phyloP scores from a whole-genome alignment of 768 basidiomycete genomes.

The Termitomyces sp. region DNA sequence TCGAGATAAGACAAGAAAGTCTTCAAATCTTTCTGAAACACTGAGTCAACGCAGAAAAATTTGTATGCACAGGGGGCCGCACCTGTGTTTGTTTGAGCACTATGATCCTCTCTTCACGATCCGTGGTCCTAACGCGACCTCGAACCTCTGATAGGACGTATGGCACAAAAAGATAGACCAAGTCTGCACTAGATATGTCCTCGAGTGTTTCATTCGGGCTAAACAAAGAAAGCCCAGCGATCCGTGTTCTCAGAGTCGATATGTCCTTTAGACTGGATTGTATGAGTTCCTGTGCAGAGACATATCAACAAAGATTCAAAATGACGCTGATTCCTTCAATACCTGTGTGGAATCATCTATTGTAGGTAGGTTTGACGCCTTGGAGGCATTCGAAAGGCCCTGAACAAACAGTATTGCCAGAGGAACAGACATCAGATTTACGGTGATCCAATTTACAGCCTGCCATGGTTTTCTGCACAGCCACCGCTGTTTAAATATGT shows the following conservation, averaged over 20 bases:
- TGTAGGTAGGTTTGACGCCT: slow-evolving; percentile 32
- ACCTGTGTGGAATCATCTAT: slow-evolving; percentile 42
- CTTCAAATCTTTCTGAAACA: slow-evolving; percentile 39
- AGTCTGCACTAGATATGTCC: slow-evolving; percentile 73
- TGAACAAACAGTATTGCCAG: slow-evolving; percentile 33
- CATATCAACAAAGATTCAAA: background rate
- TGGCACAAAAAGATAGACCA: slow-evolving; percentile 72
- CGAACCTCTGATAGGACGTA: slow-evolving; percentile 64
- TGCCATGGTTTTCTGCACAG: no score
- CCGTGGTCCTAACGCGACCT: slow-evolving; percentile 50
- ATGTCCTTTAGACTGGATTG: slow-evolving; percentile 53
- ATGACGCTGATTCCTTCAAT: background rate
- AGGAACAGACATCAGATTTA: slow-evolving; percentile 16
- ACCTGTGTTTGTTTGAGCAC: slow-evolving; percentile 57
- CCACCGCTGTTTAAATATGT: no score
- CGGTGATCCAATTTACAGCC: no score
- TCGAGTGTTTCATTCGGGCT: slow-evolving; percentile 81
- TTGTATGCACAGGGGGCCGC: slow-evolving; percentile 19
- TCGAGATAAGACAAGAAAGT: slow-evolving; percentile 48
- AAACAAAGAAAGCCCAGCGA: slow-evolving; percentile 65
- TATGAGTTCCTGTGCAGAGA: slow-evolving; percentile 47
- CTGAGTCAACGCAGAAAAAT: slow-evolving; percentile 13
- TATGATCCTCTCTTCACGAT: slow-evolving; percentile 51
- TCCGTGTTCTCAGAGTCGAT: slow-evolving; percentile 41
- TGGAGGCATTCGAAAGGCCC: slow-evolving; percentile 32